Conservation (phyloP, 164 flowering plant genomes). For the Kalanchoe fedtschenkoi region DNA sequence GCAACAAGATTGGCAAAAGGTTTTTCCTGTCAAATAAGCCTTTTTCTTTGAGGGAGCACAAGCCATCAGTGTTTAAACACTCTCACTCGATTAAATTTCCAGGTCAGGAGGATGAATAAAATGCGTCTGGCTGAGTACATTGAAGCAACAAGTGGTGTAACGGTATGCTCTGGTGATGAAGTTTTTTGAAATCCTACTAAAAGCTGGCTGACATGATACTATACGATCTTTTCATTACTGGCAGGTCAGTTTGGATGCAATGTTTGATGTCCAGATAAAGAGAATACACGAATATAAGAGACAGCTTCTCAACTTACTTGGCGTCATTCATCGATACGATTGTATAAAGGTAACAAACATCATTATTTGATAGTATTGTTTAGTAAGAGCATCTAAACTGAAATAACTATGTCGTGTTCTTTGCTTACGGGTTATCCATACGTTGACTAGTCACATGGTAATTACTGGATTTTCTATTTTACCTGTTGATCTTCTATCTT, state of each 20-base stretch:
- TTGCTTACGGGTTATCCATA: background rate
- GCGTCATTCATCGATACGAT: conserved; percentile 41
- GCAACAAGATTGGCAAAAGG: conserved; percentile 42
- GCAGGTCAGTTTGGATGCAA: conserved; percentile 39
- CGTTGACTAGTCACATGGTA: background rate
- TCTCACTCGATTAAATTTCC: background rate
- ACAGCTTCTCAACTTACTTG: conserved; percentile 37
- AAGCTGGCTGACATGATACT: background rate
- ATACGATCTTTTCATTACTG: background rate
- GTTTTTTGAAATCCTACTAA: background rate
- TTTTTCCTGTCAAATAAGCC: conserved; percentile 7
- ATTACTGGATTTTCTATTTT: background rate
- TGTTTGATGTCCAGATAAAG: conserved; percentile 51
- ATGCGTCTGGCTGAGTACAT: conserved; percentile 48
- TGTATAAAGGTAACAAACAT: conserved; percentile 30
- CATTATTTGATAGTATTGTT: background rate
- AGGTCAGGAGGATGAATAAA: conserved; percentile 41
- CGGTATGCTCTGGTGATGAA: conserved; percentile 19
- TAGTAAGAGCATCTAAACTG: background rate
- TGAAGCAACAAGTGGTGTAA: conserved; percentile 41
- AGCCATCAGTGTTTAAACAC: background rate
- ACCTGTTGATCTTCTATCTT: background rate
- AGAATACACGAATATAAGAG: conserved; percentile 49
- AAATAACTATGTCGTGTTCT: background rate
- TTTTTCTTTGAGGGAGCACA: background rate